Conservation (phyloP, 768 basidiomycete species). For the Pulveroboletus sp. region DNA sequence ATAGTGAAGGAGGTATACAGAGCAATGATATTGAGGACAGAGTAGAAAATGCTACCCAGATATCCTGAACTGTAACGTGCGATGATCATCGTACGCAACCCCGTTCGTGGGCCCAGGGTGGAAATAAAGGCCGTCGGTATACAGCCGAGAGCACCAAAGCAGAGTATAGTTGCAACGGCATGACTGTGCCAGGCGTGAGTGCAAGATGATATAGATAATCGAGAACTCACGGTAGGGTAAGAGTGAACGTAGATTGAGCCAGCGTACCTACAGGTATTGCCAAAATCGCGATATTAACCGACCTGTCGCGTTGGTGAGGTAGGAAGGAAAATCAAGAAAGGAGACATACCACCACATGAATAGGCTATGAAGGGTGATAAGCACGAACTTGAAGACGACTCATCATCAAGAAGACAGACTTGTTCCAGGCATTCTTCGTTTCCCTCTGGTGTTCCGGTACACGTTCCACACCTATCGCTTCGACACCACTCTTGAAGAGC, state of each 20-base stretch:
- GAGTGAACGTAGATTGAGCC: slow-evolving; percentile 44
- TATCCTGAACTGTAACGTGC: slow-evolving; percentile 47
- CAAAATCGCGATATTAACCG: slow-evolving; percentile 44
- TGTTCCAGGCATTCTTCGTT: no score
- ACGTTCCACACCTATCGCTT: no score
- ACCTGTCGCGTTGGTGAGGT: slow-evolving; percentile 28
- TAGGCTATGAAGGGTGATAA: slow-evolving; percentile 23
- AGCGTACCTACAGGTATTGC: slow-evolving; percentile 49
- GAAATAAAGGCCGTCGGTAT: slow-evolving; percentile 46
- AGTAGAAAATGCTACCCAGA: slow-evolving; percentile 44
- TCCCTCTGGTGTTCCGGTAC: no score
- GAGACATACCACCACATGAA: slow-evolving; percentile 42
- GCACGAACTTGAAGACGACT: no score
- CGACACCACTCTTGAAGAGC: no score
- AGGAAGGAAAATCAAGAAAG: not conserved
- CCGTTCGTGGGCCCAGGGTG: slow-evolving; percentile 49
- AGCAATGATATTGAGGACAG: slow-evolving; percentile 52
- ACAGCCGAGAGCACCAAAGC: slow-evolving; percentile 26
- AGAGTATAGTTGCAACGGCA: slow-evolving; percentile 40
- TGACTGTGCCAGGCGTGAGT: slow-evolving; percentile 30
- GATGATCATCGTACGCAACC: slow-evolving; percentile 52
- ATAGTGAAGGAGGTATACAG: slow-evolving; percentile 26
- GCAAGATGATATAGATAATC: not conserved
- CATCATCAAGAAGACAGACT: no score
- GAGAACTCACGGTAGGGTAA: slow-evolving; percentile 40